These are phyloP conservation scores for Boletus reticuloceps DNA, from an alignment of 768 basidiomycete species.

Conservation along the genomic window DNA sequence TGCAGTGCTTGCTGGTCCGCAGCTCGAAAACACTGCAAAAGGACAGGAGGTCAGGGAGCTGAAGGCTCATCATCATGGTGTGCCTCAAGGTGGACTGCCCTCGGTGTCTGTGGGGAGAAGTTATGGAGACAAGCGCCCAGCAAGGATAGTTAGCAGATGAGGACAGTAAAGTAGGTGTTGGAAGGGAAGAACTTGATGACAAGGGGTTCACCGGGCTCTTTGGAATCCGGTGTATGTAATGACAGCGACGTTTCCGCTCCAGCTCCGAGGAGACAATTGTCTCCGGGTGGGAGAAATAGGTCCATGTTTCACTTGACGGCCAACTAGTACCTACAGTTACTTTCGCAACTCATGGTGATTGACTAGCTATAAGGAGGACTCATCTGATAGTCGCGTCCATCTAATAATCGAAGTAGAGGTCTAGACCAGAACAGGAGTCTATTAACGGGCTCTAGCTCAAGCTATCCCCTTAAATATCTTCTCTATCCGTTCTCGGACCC, in stretches of 20 bases:
- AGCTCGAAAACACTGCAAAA: slow-evolving; percentile 25
- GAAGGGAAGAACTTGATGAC: slow-evolving; percentile 1
- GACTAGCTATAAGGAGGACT: no score
- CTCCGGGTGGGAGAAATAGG: not conserved
- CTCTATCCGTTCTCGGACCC: slow-evolving; percentile 22
- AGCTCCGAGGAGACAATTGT: slow-evolving; percentile 21
- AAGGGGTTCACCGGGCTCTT: not conserved
- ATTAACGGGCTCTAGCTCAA: slow-evolving; percentile 1
- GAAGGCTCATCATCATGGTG: slow-evolving; percentile 26
- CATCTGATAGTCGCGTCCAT: no score
- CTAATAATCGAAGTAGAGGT: no score
- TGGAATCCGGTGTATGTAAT: slow-evolving; percentile 18
- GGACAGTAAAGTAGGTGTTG: slow-evolving; percentile 5
- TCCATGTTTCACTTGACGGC: slow-evolving; percentile 5
- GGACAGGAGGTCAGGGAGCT: slow-evolving; percentile 30
- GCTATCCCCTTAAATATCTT: slow-evolving; percentile 15
- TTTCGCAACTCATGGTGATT: not conserved
- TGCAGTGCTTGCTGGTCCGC: slow-evolving; percentile 28
- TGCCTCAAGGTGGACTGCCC: not conserved
- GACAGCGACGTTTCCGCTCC: slow-evolving; percentile 1
- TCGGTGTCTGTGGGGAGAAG: not conserved
- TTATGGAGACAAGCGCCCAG: not conserved
- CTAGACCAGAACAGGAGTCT: not conserved
- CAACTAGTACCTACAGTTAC: no score
- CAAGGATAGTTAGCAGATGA: not conserved